phyloP scores from a whole-genome alignment of 148 eudicot species.

The Rhododendron mucronatum region DNA sequence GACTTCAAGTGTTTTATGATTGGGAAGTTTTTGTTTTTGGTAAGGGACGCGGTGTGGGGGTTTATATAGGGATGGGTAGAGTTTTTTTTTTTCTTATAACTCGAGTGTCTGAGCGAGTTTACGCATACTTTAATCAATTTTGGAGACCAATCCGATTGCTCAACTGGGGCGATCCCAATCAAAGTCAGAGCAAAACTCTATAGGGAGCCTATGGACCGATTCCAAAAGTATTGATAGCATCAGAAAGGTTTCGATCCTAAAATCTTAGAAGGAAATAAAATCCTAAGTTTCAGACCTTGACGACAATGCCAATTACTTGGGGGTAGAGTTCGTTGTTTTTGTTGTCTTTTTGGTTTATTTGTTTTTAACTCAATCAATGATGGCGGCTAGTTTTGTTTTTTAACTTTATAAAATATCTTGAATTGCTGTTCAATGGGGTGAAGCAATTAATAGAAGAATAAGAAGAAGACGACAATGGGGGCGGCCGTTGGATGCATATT shows the following conservation, averaged over 20 bases:
- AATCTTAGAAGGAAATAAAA: too few relatives aligned
- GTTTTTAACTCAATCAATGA: background rate
- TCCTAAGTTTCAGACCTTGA: too few relatives aligned
- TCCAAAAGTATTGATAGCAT: too few relatives aligned
- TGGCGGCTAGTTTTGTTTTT: background rate
- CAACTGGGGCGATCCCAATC: too few relatives aligned
- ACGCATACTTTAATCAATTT: too few relatives aligned
- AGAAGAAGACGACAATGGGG: background rate
- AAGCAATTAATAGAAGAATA: background rate
- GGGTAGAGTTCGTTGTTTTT: background rate
- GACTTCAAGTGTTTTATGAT: background rate
- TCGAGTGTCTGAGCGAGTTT: too few relatives aligned
- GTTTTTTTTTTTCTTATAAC: background rate
- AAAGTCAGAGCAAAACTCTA: too few relatives aligned
- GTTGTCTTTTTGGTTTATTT: background rate
- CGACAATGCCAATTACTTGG: too few relatives aligned
- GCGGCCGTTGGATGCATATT: background rate
- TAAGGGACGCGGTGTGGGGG: background rate
- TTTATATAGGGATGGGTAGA: background rate
- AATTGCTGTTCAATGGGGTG: background rate
- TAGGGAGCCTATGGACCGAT: too few relatives aligned
- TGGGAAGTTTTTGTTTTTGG: background rate
- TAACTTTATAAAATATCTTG: background rate
- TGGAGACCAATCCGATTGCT: rapidly evolving
- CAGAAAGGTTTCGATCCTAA: too few relatives aligned